These are phyloP conservation scores for Talaromyces amestolkiae DNA, from an alignment of 2,329 filamentous ascomycete species.

Conservation along the genomic window DNA sequence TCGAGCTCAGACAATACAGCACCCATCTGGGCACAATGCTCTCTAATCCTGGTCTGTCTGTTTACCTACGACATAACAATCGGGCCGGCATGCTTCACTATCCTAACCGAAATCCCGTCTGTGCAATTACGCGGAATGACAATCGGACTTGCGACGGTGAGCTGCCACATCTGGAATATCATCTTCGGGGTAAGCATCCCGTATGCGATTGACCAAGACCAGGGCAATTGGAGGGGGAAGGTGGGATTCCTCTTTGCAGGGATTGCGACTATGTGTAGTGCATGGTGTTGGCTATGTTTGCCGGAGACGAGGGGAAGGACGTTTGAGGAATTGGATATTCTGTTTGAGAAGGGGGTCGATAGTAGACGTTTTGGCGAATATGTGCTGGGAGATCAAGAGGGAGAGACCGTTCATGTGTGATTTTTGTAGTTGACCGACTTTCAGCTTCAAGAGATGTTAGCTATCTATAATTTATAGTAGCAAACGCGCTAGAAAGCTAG, in stretches of 20 bases:
- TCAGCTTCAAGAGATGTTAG: background rate
- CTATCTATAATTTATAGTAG: too few species aligned
- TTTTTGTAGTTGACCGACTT: background rate
- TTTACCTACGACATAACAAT: conserved; percentile 4
- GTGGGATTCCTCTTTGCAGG: background rate
- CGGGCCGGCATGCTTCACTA: background rate
- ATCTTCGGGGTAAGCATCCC: background rate
- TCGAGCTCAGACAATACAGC: background rate
- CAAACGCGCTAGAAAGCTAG: too few species aligned
- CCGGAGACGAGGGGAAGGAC: background rate
- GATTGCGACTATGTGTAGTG: background rate
- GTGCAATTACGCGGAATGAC: background rate
- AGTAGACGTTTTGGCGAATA: background rate
- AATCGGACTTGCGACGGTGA: background rate
- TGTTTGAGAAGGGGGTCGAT: background rate
- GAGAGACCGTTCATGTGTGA: background rate
- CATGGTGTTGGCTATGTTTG: background rate
- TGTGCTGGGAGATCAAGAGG: background rate
- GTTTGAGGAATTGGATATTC: background rate
- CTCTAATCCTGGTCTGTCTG: background rate
- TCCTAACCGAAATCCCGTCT: background rate
- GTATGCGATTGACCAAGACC: background rate
- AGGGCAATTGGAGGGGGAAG: background rate
- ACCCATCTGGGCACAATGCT: background rate
- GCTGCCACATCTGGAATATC: background rate